Percentiles rank a stretch among this genome's conserved stretches.
phyloP scores from a whole-genome alignment of 768 basidiomycete genomes.

The Coprinopsis marcescibilis region DNA sequence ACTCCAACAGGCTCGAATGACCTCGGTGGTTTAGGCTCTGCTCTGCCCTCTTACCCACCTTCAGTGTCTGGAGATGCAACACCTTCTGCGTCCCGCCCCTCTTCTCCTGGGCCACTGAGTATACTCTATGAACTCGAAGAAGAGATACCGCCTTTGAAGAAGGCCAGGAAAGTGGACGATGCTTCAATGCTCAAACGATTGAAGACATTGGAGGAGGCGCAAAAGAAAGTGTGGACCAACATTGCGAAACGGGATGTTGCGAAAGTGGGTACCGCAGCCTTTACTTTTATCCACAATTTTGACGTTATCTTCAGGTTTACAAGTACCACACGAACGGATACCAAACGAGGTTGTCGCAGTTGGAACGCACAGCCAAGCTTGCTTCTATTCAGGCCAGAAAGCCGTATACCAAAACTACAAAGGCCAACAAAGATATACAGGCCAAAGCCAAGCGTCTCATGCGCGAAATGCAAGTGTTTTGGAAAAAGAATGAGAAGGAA shows the following conservation, averaged over 20 bases:
- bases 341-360: conserved; percentile 59
- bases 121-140: conserved; percentile 73
- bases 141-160: conserved; percentile 61
- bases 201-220: conserved; percentile 74
- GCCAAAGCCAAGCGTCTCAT: conserved; percentile 82
- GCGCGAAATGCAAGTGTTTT: conserved; percentile 95
- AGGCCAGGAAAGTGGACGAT: conserved; percentile 74
- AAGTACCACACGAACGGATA: conserved; percentile 68
- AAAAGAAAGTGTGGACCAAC: conserved; percentile 85
- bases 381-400: conserved; percentile 74
- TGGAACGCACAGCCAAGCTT: conserved; percentile 70
- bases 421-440: conserved; percentile 77
- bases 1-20: not conserved
- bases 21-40: not conserved
- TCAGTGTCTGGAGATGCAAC: conserved; percentile 66
- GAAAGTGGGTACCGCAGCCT: conserved; percentile 44
- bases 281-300: not conserved
- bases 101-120: conserved; percentile 56
- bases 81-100: conserved; percentile 62
- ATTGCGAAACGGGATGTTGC: conserved; percentile 81
- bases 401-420: conserved; percentile 68
- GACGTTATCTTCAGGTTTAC: conserved; percentile 53
- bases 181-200: conserved; percentile 67
- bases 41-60: conserved; percentile 36
- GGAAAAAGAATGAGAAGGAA: conserved; percentile 98